Conservation (phyloP, 352 stramenopile species). For the Phytophthora pseudosyringae region DNA sequence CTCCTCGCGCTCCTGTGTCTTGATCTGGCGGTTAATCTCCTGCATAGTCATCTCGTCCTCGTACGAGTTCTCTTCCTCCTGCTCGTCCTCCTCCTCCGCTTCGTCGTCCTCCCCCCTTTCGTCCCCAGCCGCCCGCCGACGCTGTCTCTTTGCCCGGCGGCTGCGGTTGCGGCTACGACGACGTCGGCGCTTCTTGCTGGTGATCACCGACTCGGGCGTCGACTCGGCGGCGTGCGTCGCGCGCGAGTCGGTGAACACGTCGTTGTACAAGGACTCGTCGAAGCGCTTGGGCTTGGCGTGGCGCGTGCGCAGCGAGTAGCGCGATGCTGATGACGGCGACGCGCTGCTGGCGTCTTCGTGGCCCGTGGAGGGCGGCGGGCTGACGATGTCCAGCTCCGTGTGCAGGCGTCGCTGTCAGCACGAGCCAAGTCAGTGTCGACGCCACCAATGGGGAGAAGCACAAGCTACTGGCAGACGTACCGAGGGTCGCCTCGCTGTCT, state of each 20-base stretch:
- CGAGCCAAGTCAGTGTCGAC: neutral
- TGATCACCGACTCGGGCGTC: constrained; percentile 16
- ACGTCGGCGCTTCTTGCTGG: constrained; percentile 41
- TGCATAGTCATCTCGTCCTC: constrained; percentile 59
- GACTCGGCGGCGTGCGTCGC: constrained; percentile 22
- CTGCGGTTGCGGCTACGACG: constrained; percentile 15
- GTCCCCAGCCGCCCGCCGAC: constrained; percentile 13
- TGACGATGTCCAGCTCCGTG: constrained; percentile 17
- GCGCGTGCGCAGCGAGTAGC: constrained; percentile 65
- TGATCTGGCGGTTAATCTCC: constrained; percentile 61
- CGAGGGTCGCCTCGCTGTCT: constrained; percentile 13
- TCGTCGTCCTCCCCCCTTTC: constrained; percentile 37
- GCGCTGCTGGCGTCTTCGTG: constrained; percentile 20
- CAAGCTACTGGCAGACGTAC: constrained; percentile 4
- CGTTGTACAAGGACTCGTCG: constrained; percentile 71
- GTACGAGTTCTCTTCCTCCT: constrained; percentile 48
- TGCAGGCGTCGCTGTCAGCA: constrained; percentile 31
- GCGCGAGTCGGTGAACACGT: constrained; percentile 58
- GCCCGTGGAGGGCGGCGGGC: constrained; percentile 8
- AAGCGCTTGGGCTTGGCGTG: constrained; percentile 63
- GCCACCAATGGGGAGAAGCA: neutral
- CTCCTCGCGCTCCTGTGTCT: constrained; percentile 48
- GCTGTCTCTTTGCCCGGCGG: constrained; percentile 30
- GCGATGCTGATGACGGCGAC: constrained; percentile 29
- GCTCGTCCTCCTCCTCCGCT: constrained; percentile 34